phyloP scores from a whole-genome alignment of 768 basidiomycete species.

The Phaffia australis region DNA sequence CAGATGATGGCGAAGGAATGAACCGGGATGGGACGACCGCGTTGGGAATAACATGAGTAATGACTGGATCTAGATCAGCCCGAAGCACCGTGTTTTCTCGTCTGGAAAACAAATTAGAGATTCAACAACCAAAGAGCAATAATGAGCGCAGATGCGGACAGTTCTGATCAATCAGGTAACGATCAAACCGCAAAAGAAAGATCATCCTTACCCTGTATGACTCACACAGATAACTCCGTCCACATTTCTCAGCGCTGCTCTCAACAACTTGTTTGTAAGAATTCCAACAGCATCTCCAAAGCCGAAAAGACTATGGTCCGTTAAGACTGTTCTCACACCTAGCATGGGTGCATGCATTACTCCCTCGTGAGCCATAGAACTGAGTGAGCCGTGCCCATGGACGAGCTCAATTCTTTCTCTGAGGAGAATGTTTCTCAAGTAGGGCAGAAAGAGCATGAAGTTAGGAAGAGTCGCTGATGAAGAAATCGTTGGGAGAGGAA shows the following conservation, averaged over 20 bases:
- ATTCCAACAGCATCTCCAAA: conserved; percentile 97
- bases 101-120: conserved; percentile 40
- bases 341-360: conserved; percentile 79
- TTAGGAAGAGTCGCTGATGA: conserved; percentile 90
- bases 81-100: conserved; percentile 96
- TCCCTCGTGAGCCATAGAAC: conserved; percentile 81
- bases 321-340: conserved; percentile 74
- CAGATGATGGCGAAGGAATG: conserved; percentile 46
- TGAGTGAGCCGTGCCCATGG: conserved; percentile 85
- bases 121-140: not conserved
- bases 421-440: conserved; percentile 75
- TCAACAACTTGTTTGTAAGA: conserved; percentile 88
- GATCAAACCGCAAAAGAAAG: not conserved
- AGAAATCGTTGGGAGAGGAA: conserved; percentile 70
- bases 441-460: conserved; percentile 83
- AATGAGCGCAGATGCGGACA: not conserved
- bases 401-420: conserved; percentile 77
- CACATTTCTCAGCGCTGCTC: conserved; percentile 72
- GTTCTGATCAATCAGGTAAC: not conserved
- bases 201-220: conserved; percentile 66
- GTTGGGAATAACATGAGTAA: conserved; percentile 88
- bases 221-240: conserved; percentile 94
- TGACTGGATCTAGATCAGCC: conserved; percentile 57
- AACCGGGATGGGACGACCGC: conserved; percentile 81
- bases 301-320: conserved; percentile 92